phyloP scores from a whole-genome alignment of 2,329 filamentous ascomycete species.

The Beauveria scarabaeidicola region DNA sequence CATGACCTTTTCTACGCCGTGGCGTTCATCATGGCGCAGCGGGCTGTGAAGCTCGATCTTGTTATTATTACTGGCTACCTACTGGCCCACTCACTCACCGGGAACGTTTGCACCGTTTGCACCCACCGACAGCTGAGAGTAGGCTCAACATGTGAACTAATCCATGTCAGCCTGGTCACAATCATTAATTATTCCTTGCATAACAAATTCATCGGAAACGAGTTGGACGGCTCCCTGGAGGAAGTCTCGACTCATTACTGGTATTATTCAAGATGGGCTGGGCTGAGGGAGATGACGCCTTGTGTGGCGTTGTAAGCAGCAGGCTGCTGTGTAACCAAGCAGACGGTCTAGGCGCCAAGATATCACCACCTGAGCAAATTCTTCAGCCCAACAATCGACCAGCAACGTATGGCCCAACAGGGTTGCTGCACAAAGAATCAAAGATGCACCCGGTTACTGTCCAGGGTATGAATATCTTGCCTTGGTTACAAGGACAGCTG shows the following conservation, averaged over 20 bases:
- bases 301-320: neutral
- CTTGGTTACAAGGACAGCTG: too few relatives aligned
- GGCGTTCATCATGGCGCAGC: neutral
- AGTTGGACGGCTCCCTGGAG: neutral
- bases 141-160: too few relatives aligned
- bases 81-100: neutral
- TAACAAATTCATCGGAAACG: neutral
- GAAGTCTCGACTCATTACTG: neutral
- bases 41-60: slow-evolving; percentile 3
- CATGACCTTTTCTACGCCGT: neutral
- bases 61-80: neutral
- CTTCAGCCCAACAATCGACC: neutral
- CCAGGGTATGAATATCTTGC: neutral
- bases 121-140: too few relatives aligned
- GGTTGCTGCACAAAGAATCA: too few relatives aligned
- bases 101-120: too few relatives aligned
- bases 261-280: neutral
- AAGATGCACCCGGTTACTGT: too few relatives aligned
- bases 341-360: neutral
- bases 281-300: neutral
- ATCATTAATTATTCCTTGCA: too few relatives aligned
- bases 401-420: neutral
- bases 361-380: neutral
- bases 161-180: too few relatives aligned
- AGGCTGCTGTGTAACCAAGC: neutral